Evolutionary conservation across 768 basidiomycete genomes (phyloP), one percentile per base, ranked within the genome.

Genomic region (Lyophyllum semitale): DNA sequence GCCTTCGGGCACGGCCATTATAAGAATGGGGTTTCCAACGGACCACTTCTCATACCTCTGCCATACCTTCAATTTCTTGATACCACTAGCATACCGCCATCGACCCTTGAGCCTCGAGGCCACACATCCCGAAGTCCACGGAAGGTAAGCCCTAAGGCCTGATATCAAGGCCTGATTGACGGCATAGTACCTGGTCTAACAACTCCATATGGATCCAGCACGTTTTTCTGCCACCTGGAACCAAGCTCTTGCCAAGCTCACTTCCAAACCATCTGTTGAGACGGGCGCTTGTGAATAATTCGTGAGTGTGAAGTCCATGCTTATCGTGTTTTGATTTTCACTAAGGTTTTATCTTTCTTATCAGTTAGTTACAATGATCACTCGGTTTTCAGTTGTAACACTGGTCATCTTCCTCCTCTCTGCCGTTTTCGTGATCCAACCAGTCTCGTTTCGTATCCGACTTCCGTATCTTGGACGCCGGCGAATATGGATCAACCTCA

Each of bases 331-430:
- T n/a, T n/a, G n/a, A n/a, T n/a, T n/a, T n/a, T n/a, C n/a, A n/a
- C n/a, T n/a, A n/a, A n/a, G n/a, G n/a, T n/a, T n/a, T n/a, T n/a
- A n/a, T n/a, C n/a, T n/a, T n/a, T n/a, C n/a, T n/a, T n/a, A n/a
- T n/a, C n/a, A n/a, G n/a, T n/a, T n/a, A 46, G 15, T 8, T 17
- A 53, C 15, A 33, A 75, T 79, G 73, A 74, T 73, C 27, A 69
- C 72, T 20, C 72, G 76, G 30, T 72, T 73, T 44, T 73, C 79
- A n/a, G 71, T 80, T 44, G 75, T 73, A 32, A 81, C 80, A 1
- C 63, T 82, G 57, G 72, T 79, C 42, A 49, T 80, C 1, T 82
- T 82, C 67, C 62, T 82, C 48, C 30, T 80, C 40, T 82, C 80
- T 15, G 78, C 78, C 49, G 56, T 69, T 41, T 79, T 80, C 59